Base-by-base conservation (phyloP, 1,284 basidiomycete species). In the Ceratobasidium sp. region DNA sequence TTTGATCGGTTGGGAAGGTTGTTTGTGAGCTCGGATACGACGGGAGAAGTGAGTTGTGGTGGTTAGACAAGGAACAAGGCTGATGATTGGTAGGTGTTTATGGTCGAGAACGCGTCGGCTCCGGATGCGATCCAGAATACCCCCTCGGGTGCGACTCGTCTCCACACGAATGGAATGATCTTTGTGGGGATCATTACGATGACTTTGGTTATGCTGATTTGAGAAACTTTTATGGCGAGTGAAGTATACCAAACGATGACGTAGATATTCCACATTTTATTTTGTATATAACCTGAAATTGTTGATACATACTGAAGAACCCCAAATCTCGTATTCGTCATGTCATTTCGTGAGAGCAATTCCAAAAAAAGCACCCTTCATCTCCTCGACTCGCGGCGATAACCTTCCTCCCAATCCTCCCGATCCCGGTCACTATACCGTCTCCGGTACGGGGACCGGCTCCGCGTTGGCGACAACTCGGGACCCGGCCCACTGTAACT, bases 1-100 rank as follows among this genome's bases (percentile, higher is more conserved):
- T 78, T 78, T 64, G 77, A 78, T 44, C n/a, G 52, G 12, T 44
- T 67, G n/a, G 77, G 77, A 59, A 23, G 77, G 20, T 41, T 78
- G 57, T 71, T 78, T 41, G 65, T 78, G 16, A 70, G 65, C 27
- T 78, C 77, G 20, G 77, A 78, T 38, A 44, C 68, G 6, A 78
- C 77, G 18, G 67, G 77, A 0, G 77, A 78, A 52, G 73, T 75
- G 27, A 75, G 73, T 16, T 10, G 6, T 50, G 1, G 8, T 16
- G 7, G 8, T 20, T 6, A 2, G 12, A 18, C 6, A 27, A 38
- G 12, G n/a, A 16, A 35, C 3, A 4, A 10, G 10, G 12, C 30
- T 52, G 3, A 50, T 54, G 30, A 7, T 18, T 12, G 3, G 20
- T 35, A 68, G 66, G 52, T 75, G 20, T 75, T 75, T 30, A 20